These are phyloP conservation scores for Closterium sp. DNA, from an alignment of 139 green algal species.

Conservation along the genomic window DNA sequence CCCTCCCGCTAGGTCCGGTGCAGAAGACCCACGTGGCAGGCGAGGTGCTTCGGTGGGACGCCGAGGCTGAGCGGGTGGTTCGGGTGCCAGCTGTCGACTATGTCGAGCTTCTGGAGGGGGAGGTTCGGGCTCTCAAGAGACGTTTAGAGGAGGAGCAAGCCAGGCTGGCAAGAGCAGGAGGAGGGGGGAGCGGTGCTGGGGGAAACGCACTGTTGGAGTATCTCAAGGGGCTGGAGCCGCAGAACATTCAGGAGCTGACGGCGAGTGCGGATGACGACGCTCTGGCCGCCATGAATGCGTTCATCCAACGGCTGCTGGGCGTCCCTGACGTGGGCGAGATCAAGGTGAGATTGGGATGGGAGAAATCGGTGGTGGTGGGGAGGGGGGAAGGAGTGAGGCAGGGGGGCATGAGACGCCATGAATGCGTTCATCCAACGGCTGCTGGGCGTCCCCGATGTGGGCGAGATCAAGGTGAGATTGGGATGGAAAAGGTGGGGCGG, in stretches of 20 bases:
- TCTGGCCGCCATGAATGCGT: conserved; percentile 75
- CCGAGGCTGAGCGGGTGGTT: conserved; percentile 61
- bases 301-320: conserved; percentile 6
- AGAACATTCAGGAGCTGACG: conserved; percentile 57
- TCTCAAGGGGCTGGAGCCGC: conserved; percentile 65
- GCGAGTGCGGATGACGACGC: conserved; percentile 62
- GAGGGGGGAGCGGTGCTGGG: not conserved
- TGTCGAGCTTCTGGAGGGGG: conserved; percentile 74
- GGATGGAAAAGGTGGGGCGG: no score
- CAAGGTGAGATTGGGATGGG: not conserved
- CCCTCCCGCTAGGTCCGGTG: conserved; percentile 2
- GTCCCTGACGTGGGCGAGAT: conserved; percentile 4
- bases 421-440: conserved; percentile 44
- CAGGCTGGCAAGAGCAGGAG: conserved; percentile 1
- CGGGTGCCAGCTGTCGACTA: conserved; percentile 68
- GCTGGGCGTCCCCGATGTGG: not conserved
- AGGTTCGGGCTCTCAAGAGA: conserved; percentile 30
- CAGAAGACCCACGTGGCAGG: conserved; percentile 68
- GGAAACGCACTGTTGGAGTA: conserved; percentile 67
- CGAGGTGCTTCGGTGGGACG: conserved; percentile 81
- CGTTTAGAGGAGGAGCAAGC: conserved; percentile 17
- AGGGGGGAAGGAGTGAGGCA: not conserved
- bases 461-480: not conserved
- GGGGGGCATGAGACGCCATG: conserved; percentile 62
- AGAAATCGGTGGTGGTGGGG: no score